Evolutionary conservation across 2,329 filamentous ascomycete genomes (phyloP).

Genomic region (Nannizziopsis arthrosporioides): DNA sequence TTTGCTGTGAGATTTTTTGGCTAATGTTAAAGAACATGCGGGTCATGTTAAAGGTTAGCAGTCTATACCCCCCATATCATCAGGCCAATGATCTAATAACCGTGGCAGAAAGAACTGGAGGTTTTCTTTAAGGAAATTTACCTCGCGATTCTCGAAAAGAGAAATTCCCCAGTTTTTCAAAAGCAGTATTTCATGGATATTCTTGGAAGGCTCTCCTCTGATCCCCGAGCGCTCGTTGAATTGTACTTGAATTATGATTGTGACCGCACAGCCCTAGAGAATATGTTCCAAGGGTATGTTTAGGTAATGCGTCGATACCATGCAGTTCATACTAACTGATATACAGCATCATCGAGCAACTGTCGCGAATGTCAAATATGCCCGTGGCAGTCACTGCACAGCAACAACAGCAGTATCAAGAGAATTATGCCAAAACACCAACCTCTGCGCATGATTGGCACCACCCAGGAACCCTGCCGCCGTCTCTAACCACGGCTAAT

Average conservation of each 20-base stretch:
- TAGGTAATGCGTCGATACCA: background rate
- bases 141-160: conserved; percentile 76
- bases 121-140: conserved; percentile 98
- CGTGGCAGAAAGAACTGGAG: conserved; percentile 74
- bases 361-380: conserved; percentile 73
- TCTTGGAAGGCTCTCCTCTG: conserved; percentile 68
- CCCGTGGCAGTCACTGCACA: conserved; percentile 61
- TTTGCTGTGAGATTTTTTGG: conserved; percentile 96
- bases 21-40: conserved; percentile 90
- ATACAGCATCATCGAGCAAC: conserved; percentile 66
- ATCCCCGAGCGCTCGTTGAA: conserved; percentile 82
- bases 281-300: conserved; percentile 69
- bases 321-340: conserved; percentile 8
- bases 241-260: conserved; percentile 98
- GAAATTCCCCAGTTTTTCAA: conserved; percentile 74
- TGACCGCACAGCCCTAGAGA: conserved; percentile 81
- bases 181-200: conserved; percentile 86
- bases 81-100: conserved; percentile 14
- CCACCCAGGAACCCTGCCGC: conserved; percentile 70
- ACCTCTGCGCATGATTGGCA: conserved; percentile 66
- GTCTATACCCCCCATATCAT: background rate
- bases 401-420: conserved; percentile 79
- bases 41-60: conserved; percentile 72
- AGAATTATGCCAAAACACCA: conserved; percentile 53
- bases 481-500: conserved; percentile 68